Evolutionary conservation across 2,329 filamentous ascomycete genomes (phyloP), one percentile per base, ranked within the genome.

Genomic region (Colletotrichum sublineola): DNA sequence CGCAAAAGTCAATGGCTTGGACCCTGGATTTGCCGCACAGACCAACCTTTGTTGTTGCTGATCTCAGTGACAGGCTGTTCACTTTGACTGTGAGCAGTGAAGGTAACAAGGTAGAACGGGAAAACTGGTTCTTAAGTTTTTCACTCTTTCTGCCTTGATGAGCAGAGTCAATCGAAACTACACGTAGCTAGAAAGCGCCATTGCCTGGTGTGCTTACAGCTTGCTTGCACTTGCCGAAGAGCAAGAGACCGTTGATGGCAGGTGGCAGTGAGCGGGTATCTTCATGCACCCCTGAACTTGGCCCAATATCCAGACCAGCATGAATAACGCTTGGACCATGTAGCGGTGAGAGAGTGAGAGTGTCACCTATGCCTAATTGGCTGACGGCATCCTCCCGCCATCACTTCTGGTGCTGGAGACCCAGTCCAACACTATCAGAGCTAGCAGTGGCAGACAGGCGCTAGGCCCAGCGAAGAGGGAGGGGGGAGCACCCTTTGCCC

Each of bases 271-370:
- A 24, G 38, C n/a, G 33, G 50, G 40, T 63, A 71, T 70, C 71
- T 71, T 71, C 62, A 69, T 72, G 64, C 64, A 70, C 73, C 73
- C 73, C 73, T 74, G 73, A 70, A 67, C 24, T 40, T 38, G 29
- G 24, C 65, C 64, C 72, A 72, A 71, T 73, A 24, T 24, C 24
- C 24, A 42, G 58, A 44, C 38, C 53, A 56, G 36, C 44, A 48
- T 52, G 29, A 68, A 53, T 33, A 44, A 56, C 60, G 74, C 74
- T 67, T 64, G 68, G 74, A 53, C 68, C 74, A 74, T 74, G 31
- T 76, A 71, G 76, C 76, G 76, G 76, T 77, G 76, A 77, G 74
- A 72, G 69, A 76, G 76, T 77, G 76, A 77, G 74, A 72, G 69
- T 61, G 76, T 75, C 68, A 44, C 33, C n/a, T 24, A 38, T 73